A percentile compares a stretch with the other conserved stretches of the same genome.
Evolutionary conservation across 108 stramenopile species (phyloP).

Genomic region (Cyclotella atomus): DNA sequence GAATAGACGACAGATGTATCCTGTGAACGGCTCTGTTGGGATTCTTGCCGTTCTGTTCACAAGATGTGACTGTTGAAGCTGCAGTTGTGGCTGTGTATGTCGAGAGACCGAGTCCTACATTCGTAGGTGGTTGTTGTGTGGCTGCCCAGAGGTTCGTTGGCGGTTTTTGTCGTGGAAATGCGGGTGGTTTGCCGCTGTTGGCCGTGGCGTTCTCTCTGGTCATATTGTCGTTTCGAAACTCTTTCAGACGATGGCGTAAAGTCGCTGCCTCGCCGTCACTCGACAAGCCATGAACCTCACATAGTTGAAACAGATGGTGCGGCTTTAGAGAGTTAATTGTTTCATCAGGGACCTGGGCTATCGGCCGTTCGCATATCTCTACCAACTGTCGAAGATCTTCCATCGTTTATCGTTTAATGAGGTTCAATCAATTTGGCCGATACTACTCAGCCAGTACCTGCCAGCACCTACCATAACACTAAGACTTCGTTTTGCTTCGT

Average conservation of each 20-base stretch:
- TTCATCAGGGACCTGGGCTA: background rate
- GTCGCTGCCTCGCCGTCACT: background rate
- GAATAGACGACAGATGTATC: constrained; percentile 60
- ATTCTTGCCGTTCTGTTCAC: background rate
- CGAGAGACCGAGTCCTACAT: background rate
- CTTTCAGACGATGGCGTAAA: background rate
- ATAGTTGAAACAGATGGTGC: background rate
- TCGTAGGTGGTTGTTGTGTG: background rate
- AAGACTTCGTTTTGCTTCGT: no score
- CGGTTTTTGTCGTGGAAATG: background rate
- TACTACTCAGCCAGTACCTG: no score
- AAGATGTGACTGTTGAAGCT: background rate
- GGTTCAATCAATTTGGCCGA: background rate
- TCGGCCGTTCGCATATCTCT: background rate
- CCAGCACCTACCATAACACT: no score
- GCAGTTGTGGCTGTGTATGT: background rate
- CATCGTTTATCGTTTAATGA: no score
- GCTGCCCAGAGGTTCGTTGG: constrained; percentile 6
- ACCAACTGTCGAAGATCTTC: background rate
- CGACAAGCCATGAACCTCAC: background rate
- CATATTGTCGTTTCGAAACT: background rate
- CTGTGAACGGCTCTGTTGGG: constrained; percentile 56
- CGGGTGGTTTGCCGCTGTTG: background rate
- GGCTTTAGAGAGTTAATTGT: background rate
- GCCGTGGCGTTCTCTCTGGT: background rate